A percentile compares a stretch with the other conserved stretches of the same genome.
These are phyloP conservation scores for Arthrobotrys iridis DNA, from an alignment of 2,329 filamentous ascomycete species.

Conservation along the genomic window DNA sequence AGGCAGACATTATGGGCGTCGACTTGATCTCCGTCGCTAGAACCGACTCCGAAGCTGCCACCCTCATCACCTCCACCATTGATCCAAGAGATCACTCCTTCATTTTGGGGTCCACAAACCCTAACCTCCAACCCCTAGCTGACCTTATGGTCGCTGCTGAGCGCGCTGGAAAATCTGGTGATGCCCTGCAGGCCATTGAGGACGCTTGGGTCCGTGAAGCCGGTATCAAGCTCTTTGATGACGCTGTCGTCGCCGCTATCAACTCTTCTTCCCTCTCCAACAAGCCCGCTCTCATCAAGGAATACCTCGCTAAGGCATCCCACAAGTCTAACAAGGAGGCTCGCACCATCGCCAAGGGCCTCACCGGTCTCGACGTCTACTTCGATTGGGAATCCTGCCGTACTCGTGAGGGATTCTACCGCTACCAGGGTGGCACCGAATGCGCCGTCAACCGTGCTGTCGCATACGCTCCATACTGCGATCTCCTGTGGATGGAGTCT, in stretches of 20 bases:
- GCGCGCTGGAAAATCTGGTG: conserved; percentile 79
- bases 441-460: conserved; percentile 90
- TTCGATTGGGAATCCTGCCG: conserved; percentile 96
- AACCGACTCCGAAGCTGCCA: conserved; percentile 97
- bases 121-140: conserved; percentile 81
- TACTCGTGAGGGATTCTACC: conserved; percentile 94
- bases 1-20: conserved; percentile 97
- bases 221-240: conserved; percentile 85
- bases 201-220: conserved; percentile 85
- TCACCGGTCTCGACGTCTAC: conserved; percentile 82
- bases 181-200: conserved; percentile 87
- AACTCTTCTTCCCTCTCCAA: conserved; percentile 70
- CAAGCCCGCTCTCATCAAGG: conserved; percentile 73
- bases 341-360: conserved; percentile 77
- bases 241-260: conserved; percentile 86
- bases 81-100: conserved; percentile 94
- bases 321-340: conserved; percentile 89
- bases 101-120: conserved; percentile 89
- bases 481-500: conserved; percentile 99
- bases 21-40: conserved; percentile 91
- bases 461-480: conserved; percentile 90
- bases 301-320: conserved; percentile 75
- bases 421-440: conserved; percentile 88
- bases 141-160: conserved; percentile 92
- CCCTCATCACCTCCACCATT: conserved; percentile 94